These are phyloP conservation scores for Oenanthe sinensis DNA, from an alignment of 129 eudicot species.

Conservation along the genomic window DNA sequence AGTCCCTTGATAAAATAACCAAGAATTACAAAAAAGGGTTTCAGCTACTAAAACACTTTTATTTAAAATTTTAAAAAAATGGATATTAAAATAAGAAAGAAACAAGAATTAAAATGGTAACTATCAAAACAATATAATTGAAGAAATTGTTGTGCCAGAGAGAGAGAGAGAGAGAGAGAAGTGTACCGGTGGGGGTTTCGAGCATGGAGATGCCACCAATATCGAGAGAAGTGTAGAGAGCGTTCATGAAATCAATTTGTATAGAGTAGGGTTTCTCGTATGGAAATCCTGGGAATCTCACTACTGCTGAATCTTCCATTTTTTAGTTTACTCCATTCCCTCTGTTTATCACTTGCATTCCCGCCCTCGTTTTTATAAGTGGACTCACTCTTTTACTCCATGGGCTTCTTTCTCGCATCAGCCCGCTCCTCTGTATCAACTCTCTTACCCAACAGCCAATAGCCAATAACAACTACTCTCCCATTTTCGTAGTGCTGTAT, in stretches of 20 bases:
- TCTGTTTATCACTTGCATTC: background rate
- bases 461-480: too few relatives aligned
- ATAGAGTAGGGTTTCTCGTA: constrained; percentile 70
- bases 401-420: background rate
- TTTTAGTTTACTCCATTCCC: background rate
- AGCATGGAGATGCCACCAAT: constrained; percentile 92
- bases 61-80: background rate
- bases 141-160: too few relatives aligned
- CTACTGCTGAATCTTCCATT: constrained; percentile 21
- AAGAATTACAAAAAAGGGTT: background rate
- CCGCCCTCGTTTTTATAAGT: background rate
- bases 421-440: too few relatives aligned
- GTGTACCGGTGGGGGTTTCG: constrained; percentile 91
- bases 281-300: constrained; percentile 76
- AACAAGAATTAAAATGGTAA: background rate
- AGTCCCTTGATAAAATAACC: constrained; percentile 48
- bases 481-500: too few relatives aligned
- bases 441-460: too few relatives aligned
- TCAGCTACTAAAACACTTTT: background rate
- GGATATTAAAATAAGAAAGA: background rate
- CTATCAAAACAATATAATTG: background rate
- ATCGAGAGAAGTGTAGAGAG: constrained; percentile 65
- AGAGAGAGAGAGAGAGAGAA: background rate
- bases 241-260: constrained; percentile 82
- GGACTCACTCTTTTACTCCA: background rate